Conservation (phyloP, 2,329 filamentous ascomycete species). For the Calonectria hawksworthii region DNA sequence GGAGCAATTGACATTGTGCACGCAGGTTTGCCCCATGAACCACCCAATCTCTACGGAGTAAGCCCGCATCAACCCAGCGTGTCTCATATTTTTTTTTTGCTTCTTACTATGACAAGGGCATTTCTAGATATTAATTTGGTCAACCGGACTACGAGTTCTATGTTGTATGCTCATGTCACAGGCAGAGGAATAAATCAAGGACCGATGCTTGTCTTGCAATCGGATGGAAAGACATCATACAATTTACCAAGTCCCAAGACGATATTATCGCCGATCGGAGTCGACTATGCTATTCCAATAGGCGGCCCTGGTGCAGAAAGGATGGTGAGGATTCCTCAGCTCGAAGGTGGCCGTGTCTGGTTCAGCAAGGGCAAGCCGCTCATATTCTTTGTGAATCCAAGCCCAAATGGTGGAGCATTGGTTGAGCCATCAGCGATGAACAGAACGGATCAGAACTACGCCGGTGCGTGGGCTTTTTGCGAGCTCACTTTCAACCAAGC, state of each 20-base stretch:
- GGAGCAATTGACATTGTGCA: neutral
- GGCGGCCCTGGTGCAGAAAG: constrained; percentile 72
- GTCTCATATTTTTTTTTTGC: no score
- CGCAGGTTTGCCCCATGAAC: neutral
- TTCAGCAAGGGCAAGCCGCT: constrained; percentile 73
- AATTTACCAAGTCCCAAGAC: constrained; percentile 71
- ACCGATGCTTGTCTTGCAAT: constrained; percentile 17
- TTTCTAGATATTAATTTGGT: constrained; percentile 72
- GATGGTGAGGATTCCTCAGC: constrained; percentile 75
- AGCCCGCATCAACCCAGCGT: neutral
- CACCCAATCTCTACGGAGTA: neutral
- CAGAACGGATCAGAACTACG: constrained; percentile 72
- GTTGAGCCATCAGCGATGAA: constrained; percentile 84
- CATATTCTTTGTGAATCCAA: constrained; percentile 79
- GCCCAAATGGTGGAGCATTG: constrained; percentile 67
- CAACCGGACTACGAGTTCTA: constrained; percentile 74
- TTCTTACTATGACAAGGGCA: constrained; percentile 12
- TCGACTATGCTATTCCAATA: constrained; percentile 74
- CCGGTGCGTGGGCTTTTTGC: constrained; percentile 75
- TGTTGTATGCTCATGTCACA: constrained; percentile 77
- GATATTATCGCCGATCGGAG: constrained; percentile 64
- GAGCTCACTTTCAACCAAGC: constrained; percentile 76
- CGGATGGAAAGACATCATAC: constrained; percentile 77
- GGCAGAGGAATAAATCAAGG: constrained; percentile 66
- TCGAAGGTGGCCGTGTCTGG: constrained; percentile 81